phyloP scores from a whole-genome alignment of 495 filamentous ascomycete genomes.

The Venustampulla echinocandica region DNA sequence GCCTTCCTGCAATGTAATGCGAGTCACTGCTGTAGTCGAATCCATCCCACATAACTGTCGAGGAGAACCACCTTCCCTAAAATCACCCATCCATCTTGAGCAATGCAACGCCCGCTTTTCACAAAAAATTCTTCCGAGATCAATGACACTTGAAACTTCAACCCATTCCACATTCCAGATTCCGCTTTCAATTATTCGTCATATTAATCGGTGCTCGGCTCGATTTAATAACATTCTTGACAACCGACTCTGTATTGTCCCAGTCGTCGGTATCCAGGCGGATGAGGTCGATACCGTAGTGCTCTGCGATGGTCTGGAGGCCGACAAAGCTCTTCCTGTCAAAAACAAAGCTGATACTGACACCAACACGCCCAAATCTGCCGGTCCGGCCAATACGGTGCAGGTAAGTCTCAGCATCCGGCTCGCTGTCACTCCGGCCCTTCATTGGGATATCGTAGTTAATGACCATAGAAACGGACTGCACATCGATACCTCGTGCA shows the following conservation, averaged over 20 bases:
- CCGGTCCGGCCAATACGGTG: slow-evolving; percentile 97
- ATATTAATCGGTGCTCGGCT: slow-evolving; percentile 58
- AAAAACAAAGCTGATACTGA: slow-evolving; percentile 84
- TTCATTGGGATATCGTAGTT: slow-evolving; percentile 80
- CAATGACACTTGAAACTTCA: too few species aligned
- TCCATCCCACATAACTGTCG: neutral
- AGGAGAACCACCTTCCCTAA: neutral
- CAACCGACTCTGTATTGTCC: slow-evolving; percentile 73
- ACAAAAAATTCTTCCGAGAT: too few species aligned
- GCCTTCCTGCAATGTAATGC: too few species aligned
- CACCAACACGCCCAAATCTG: slow-evolving; percentile 94
- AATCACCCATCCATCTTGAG: neutral
- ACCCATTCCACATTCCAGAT: neutral
- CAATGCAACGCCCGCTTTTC: slow-evolving; percentile 1
- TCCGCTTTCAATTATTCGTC: neutral
- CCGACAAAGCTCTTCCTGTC: slow-evolving; percentile 67
- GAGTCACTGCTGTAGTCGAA: too few species aligned
- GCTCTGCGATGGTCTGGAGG: slow-evolving; percentile 64
- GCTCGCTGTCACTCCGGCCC: slow-evolving; percentile 36
- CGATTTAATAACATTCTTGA: slow-evolving; percentile 79
- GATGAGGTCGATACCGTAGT: slow-evolving; percentile 50
- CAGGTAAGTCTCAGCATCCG: slow-evolving; percentile 90
- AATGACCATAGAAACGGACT: slow-evolving; percentile 92
- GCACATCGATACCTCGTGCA: slow-evolving; percentile 93
- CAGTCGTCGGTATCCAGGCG: slow-evolving; percentile 56